Evolutionary conservation across 2,329 filamentous ascomycete genomes (phyloP).

Genomic region (Dactylellina parvicollis): DNA sequence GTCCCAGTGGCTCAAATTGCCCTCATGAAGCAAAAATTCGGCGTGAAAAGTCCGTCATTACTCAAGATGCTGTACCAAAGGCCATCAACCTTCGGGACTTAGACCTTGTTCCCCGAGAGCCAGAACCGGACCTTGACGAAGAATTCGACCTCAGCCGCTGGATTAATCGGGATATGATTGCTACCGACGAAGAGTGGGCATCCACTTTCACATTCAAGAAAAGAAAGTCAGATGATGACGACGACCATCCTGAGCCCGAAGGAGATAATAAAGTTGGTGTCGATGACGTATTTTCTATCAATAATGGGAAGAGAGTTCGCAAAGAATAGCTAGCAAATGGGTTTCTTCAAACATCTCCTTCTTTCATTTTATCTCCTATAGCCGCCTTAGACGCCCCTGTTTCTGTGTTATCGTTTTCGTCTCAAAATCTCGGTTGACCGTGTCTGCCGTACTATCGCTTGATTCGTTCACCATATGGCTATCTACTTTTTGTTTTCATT

Average conservation of each 20-base stretch:
- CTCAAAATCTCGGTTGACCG: too few relatives aligned
- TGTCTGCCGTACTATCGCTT: too few relatives aligned
- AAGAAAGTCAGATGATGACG: slow-evolving; percentile 3
- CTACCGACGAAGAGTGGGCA: not conserved
- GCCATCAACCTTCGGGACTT: not conserved
- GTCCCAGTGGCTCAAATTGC: not conserved
- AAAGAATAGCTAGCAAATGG: not conserved
- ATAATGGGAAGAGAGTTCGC: slow-evolving; percentile 16
- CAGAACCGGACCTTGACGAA: not conserved
- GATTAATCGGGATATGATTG: not conserved
- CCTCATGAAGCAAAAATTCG: not conserved
- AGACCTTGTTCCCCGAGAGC: not conserved
- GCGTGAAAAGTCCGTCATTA: not conserved
- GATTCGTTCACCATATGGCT: too few relatives aligned
- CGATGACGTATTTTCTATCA: slow-evolving; percentile 26
- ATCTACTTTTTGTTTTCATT: too few relatives aligned
- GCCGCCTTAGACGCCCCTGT: not conserved
- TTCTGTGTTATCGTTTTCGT: too few relatives aligned
- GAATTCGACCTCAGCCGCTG: not conserved
- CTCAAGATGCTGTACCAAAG: not conserved
- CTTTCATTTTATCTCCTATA: too few relatives aligned
- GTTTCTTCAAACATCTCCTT: not conserved
- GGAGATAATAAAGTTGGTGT: not conserved
- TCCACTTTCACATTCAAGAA: not conserved
- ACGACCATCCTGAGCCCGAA: not conserved